phyloP scores from a whole-genome alignment of 2,329 filamentous ascomycete species.

The Sclerotinia spermophila region DNA sequence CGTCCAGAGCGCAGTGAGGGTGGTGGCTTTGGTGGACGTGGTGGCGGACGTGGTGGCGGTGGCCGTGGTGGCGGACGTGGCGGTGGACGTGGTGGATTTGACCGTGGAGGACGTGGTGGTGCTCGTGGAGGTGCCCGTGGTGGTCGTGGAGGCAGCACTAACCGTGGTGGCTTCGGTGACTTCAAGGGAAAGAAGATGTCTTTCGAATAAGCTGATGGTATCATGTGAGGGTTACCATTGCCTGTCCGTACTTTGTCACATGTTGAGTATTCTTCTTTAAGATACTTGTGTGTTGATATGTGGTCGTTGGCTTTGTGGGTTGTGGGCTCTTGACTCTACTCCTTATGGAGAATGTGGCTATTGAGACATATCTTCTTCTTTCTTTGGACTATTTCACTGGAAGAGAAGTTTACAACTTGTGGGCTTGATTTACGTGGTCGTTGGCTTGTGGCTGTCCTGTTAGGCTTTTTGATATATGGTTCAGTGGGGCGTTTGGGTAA shows the following conservation, averaged over 20 bases:
- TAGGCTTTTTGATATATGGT: slow-evolving; percentile 32
- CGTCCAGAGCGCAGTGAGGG: slow-evolving; percentile 49
- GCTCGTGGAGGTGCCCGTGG: slow-evolving; percentile 42
- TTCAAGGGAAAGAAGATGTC: slow-evolving; percentile 55
- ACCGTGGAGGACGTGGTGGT: slow-evolving; percentile 41
- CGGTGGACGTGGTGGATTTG: slow-evolving; percentile 38
- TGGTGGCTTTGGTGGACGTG: slow-evolving; percentile 43
- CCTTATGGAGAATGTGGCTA: slow-evolving; percentile 38
- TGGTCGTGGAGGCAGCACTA: slow-evolving; percentile 43
- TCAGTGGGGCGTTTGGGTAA: slow-evolving; percentile 32
- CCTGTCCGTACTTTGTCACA: slow-evolving; percentile 32
- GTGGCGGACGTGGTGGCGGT: slow-evolving; percentile 45
- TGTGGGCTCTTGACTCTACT: slow-evolving; percentile 40
- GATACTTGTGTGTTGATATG: slow-evolving; percentile 30
- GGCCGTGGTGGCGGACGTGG: slow-evolving; percentile 35
- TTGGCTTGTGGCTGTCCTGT: slow-evolving; percentile 37
- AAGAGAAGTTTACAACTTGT: slow-evolving; percentile 30
- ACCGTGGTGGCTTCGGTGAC: slow-evolving; percentile 54
- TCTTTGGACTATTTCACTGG: slow-evolving; percentile 4
- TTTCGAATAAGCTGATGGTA: slow-evolving; percentile 30
- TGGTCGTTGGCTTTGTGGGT: slow-evolving; percentile 39
- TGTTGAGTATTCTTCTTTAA: slow-evolving; percentile 22
- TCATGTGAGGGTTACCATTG: slow-evolving; percentile 25
- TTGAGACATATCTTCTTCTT: slow-evolving; percentile 35
- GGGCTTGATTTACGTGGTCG: slow-evolving; percentile 36